phyloP scores from a whole-genome alignment of 2,329 filamentous ascomycete species.

The Fusarium dimerum region DNA sequence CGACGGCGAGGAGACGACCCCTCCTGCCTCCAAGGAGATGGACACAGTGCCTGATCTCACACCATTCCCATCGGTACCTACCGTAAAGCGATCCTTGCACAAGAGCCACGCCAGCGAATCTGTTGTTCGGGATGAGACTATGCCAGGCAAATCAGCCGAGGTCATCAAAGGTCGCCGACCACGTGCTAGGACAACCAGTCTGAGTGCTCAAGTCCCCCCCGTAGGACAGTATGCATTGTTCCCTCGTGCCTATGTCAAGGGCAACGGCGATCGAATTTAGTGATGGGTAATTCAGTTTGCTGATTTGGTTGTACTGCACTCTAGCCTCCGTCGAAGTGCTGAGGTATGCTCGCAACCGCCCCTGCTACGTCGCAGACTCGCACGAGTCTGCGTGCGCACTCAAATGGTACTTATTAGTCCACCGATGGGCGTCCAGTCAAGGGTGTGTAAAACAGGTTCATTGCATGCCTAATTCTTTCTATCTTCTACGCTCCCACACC shows the following conservation, averaged over 20 bases:
- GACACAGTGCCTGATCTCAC: constrained; percentile 39
- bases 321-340: too few relatives aligned
- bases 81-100: constrained; percentile 31
- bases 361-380: neutral
- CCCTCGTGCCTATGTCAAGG: constrained; percentile 38
- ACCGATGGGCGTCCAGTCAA: neutral
- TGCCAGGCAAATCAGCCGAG: constrained; percentile 34
- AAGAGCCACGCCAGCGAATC: constrained; percentile 42
- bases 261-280: constrained; percentile 36
- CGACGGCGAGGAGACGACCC: constrained; percentile 27
- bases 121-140: constrained; percentile 32
- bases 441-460: neutral
- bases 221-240: constrained; percentile 51
- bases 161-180: constrained; percentile 35
- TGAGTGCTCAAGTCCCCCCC: constrained; percentile 43
- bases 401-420: neutral
- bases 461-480: neutral
- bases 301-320: too few relatives aligned
- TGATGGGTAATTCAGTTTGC: neutral
- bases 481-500: neutral
- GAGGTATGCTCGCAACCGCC: neutral
- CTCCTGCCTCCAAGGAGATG: constrained; percentile 30
- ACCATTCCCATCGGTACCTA: constrained; percentile 25
- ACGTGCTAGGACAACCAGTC: constrained; percentile 48
- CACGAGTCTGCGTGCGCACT: neutral